These are phyloP conservation scores for Globisporangium okanoganense DNA, from an alignment of 352 stramenopile species.

Conservation along the genomic window DNA sequence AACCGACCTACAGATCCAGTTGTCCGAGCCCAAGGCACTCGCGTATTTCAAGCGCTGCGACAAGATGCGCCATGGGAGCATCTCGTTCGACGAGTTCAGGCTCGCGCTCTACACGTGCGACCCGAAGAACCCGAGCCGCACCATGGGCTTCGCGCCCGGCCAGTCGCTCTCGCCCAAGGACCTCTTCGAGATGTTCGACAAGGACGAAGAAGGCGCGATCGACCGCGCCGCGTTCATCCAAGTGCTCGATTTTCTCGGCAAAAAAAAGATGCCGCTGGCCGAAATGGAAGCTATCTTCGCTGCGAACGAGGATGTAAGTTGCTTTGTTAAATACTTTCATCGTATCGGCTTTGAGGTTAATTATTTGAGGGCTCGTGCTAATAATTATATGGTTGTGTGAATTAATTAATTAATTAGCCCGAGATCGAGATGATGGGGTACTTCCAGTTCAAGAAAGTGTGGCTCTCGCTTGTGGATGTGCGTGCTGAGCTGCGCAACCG, in stretches of 20 bases:
- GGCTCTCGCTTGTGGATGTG: conserved; percentile 66
- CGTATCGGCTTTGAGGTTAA: no score
- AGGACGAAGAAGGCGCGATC: conserved; percentile 59
- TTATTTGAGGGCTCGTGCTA: background rate
- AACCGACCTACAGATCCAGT: conserved; percentile 43
- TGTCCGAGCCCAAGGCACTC: conserved; percentile 66
- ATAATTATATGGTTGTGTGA: background rate
- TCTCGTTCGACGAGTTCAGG: conserved; percentile 81
- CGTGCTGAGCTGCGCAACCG: conserved; percentile 54
- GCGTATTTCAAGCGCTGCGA: conserved; percentile 83
- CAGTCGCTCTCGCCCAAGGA: conserved; percentile 74
- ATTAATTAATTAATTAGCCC: conserved; percentile 21
- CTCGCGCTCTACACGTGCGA: conserved; percentile 78
- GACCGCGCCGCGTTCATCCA: conserved; percentile 66
- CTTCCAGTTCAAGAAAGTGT: conserved; percentile 68
- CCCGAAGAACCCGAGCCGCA: conserved; percentile 69
- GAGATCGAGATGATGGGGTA: conserved; percentile 72
- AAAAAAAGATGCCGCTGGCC: conserved; percentile 56
- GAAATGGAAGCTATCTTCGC: conserved; percentile 66
- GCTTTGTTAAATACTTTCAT: no score
- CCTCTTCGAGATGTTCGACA: conserved; percentile 81
- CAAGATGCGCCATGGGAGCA: conserved; percentile 46
- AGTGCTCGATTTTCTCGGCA: conserved; percentile 63
- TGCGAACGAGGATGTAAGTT: conserved; percentile 64
- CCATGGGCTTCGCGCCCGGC: conserved; percentile 59